Percentiles rank a stretch among this genome's conserved stretches.
phyloP scores from a whole-genome alignment of 306 rosid species.

The Gastrolobium villosum region DNA sequence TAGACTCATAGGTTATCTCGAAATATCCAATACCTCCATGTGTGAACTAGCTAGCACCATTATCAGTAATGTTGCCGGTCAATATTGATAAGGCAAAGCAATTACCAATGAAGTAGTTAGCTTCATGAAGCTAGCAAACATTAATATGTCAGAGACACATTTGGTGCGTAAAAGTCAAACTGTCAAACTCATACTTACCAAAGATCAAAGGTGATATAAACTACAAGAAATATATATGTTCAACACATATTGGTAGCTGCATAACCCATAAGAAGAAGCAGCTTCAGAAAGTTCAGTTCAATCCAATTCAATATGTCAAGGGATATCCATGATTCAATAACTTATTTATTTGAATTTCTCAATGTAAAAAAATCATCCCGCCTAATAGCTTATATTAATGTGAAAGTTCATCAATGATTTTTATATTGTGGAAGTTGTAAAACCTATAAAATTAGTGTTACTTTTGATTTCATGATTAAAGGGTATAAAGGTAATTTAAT shows the following conservation, averaged over 20 bases:
- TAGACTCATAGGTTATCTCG: too few species aligned
- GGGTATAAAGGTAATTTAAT: too few species aligned
- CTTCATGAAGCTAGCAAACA: neutral
- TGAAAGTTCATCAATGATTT: too few species aligned
- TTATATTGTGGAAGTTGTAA: too few species aligned
- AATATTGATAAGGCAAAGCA: conserved; percentile 1
- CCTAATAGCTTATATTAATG: too few species aligned
- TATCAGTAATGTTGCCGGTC: conserved; percentile 1
- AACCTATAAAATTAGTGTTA: too few species aligned
- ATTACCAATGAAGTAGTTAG: neutral
- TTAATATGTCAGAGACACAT: neutral
- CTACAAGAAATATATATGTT: neutral
- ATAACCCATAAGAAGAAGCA: neutral
- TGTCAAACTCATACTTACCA: neutral
- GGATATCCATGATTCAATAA: neutral
- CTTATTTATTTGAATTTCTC: neutral
- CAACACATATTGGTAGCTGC: conserved; percentile 9
- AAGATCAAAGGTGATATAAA: neutral
- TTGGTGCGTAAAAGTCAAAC: conserved; percentile 3
- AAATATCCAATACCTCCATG: neutral
- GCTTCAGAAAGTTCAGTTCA: neutral
- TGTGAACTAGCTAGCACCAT: neutral
- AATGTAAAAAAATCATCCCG: neutral
- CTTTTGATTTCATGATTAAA: too few species aligned
- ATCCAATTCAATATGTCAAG: neutral